Evolutionary conservation across 75 land plant species (phyloP).

Genomic region (Selaginella tamariscina): DNA sequence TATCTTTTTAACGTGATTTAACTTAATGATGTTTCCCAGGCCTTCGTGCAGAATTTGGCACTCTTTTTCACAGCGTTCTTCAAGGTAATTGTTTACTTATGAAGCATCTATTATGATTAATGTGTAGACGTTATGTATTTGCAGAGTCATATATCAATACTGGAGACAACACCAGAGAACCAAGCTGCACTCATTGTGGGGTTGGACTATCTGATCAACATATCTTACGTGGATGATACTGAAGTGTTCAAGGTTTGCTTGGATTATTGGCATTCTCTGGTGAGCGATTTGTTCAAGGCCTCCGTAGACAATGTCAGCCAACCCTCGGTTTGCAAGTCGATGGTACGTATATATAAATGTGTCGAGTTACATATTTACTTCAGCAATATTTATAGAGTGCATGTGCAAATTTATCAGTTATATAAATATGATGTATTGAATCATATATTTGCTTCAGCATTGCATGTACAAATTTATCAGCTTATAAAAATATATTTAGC

Average conservation of each 20-base stretch:
- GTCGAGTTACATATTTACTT: too few relatives aligned
- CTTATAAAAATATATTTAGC: too few relatives aligned
- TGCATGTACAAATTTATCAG: too few relatives aligned
- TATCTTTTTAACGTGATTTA: slow-evolving; percentile 9
- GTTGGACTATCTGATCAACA: slow-evolving; percentile 78
- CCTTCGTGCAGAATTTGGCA: slow-evolving; percentile 90
- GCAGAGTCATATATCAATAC: slow-evolving; percentile 78
- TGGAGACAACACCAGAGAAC: slow-evolving; percentile 72
- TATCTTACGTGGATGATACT: slow-evolving; percentile 96
- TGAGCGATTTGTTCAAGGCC: slow-evolving; percentile 61
- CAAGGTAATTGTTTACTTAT: slow-evolving; percentile 41
- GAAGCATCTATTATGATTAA: background rate
- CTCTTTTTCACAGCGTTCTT: slow-evolving; percentile 91
- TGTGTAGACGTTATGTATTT: slow-evolving; percentile 8
- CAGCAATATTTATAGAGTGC: too few relatives aligned
- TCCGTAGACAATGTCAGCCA: background rate
- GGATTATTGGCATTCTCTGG: slow-evolving; percentile 96
- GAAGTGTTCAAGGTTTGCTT: slow-evolving; percentile 98
- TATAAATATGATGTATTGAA: too few relatives aligned
- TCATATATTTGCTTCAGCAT: too few relatives aligned
- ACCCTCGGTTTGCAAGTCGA: background rate
- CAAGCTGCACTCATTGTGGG: slow-evolving; percentile 59
- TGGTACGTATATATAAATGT: too few relatives aligned
- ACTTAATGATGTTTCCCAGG: slow-evolving; percentile 26
- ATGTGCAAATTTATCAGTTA: too few relatives aligned